phyloP scores from a whole-genome alignment of 805 yeast genomes.

The Priceomyces fermenticarens region DNA sequence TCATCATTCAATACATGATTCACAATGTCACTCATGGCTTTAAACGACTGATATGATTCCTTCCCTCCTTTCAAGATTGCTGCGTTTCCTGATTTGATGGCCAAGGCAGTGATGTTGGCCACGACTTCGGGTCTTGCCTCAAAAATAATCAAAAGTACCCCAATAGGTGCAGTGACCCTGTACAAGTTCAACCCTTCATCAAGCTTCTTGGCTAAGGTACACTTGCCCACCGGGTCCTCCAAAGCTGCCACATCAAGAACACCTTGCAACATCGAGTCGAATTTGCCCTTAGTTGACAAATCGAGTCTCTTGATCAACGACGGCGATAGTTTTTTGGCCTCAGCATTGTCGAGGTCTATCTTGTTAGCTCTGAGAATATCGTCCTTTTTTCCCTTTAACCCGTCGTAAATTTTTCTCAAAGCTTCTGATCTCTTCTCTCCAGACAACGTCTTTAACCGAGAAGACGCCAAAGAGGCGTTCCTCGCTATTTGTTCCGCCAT shows the following conservation, averaged over 20 bases:
- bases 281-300: slow-evolving; percentile 76
- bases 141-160: slow-evolving; percentile 87
- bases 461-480: slow-evolving; percentile 79
- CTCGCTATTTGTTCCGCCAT: slow-evolving; percentile 78
- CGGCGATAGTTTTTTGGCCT: slow-evolving; percentile 54
- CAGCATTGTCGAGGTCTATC: slow-evolving; percentile 71
- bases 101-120: slow-evolving; percentile 94
- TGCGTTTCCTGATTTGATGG: slow-evolving; percentile 94
- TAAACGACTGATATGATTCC: slow-evolving; percentile 83
- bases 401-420: slow-evolving; percentile 68
- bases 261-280: slow-evolving; percentile 92
- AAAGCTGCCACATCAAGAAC: slow-evolving; percentile 84
- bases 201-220: slow-evolving; percentile 75
- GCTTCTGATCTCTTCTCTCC: slow-evolving; percentile 74
- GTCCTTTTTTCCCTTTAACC: slow-evolving; percentile 55
- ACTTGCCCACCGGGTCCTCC: slow-evolving; percentile 90
- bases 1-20: slow-evolving; percentile 50
- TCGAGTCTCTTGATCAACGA: slow-evolving; percentile 84
- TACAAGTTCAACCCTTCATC: slow-evolving; percentile 87
- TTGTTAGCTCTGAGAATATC: slow-evolving; percentile 70
- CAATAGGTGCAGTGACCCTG: slow-evolving; percentile 90
- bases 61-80: slow-evolving; percentile 98
- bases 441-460: slow-evolving; percentile 72
- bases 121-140: slow-evolving; percentile 98
- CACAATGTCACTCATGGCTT: slow-evolving; percentile 73